Base-by-base conservation (phyloP, 208 protist species). In the Acanthamoeba culbertsoni region DNA sequence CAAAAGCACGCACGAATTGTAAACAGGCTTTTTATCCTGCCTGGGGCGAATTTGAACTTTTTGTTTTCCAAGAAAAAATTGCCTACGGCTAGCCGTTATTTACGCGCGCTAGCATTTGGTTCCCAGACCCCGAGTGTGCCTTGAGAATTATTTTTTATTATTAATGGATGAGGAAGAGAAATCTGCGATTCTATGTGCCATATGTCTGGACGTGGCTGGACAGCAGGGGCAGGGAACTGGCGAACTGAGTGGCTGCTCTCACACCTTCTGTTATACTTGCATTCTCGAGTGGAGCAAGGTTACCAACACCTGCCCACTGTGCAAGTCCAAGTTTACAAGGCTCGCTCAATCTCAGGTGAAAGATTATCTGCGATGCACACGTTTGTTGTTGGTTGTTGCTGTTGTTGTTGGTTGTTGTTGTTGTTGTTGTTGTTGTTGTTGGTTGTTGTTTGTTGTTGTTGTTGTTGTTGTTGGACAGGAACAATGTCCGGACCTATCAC, bases 231-330 rank as follows among this genome's bases (percentile, higher is more conserved):
- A 82, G 20, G 71, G 71, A 37, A 82, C 71, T 1, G 71, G 71
- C n/a, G 71, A 82, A n/a, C 23, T 82, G 71, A 82, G 45, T 33
- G 79, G 79, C 12, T 89, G 79, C 55, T 45, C 20, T 23, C 79
- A 89, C 79, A 40, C n/a, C 23, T 89, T 89, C 28, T 89, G 79
- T 26, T 89, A 68, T 37, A 28, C 79, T 0, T 89, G 79, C 79
- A 89, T 89, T 46, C n/a, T 89, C 48, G 79, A 65, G 79, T 89
- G 79, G 79, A 89, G 79, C 79, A 89, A 89, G 33, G 79, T 89
- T 18, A 55, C 79, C 79, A 89, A 89, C 28, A 48, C 79, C 31
- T 89, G 79, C 37, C 79, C 79, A 0, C 31, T 89, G 16, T 89
- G 79, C 79, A 89, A 89, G 51, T 37, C 35, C 35, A 59, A 65